These are phyloP conservation scores for Melampsora americana DNA, from an alignment of 1,284 basidiomycete genomes.

Conservation along the genomic window DNA sequence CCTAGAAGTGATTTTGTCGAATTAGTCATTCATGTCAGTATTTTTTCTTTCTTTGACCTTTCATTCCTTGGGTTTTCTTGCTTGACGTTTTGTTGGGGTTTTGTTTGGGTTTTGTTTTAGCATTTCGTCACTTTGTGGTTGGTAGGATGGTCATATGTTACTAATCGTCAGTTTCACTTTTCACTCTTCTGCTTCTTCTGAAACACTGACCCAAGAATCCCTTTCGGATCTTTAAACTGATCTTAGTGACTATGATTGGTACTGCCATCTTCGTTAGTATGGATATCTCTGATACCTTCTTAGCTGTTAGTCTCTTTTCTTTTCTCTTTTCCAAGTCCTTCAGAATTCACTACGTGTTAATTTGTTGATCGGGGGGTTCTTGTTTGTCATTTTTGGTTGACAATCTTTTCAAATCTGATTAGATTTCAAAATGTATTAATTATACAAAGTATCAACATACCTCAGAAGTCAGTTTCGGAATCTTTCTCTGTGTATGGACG, in stretches of 20 bases:
- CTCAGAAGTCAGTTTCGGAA: constrained; percentile 66
- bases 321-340: background rate
- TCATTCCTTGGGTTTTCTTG: background rate
- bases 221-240: constrained; percentile 66
- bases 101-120: constrained; percentile 56
- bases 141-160: constrained; percentile 63
- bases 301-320: constrained; percentile 65
- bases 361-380: too few species aligned
- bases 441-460: constrained; percentile 65
- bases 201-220: constrained; percentile 29
- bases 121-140: constrained; percentile 95
- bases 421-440: constrained; percentile 81
- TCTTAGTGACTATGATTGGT: constrained; percentile 72
- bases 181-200: background rate
- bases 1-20: constrained; percentile 88
- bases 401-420: constrained; percentile 45
- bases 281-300: constrained; percentile 87
- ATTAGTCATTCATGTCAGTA: constrained; percentile 65
- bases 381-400: constrained; percentile 11
- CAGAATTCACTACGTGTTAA: too few species aligned
- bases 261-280: constrained; percentile 92
- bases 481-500: constrained; percentile 77
- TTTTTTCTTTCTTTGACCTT: too few species aligned
- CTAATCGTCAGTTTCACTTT: constrained; percentile 19
- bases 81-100: too few species aligned